Evolutionary conservation across 2,329 filamentous ascomycete species (phyloP), one percentile per base, ranked within the genome.

Genomic region (Phialophora chinensis): DNA sequence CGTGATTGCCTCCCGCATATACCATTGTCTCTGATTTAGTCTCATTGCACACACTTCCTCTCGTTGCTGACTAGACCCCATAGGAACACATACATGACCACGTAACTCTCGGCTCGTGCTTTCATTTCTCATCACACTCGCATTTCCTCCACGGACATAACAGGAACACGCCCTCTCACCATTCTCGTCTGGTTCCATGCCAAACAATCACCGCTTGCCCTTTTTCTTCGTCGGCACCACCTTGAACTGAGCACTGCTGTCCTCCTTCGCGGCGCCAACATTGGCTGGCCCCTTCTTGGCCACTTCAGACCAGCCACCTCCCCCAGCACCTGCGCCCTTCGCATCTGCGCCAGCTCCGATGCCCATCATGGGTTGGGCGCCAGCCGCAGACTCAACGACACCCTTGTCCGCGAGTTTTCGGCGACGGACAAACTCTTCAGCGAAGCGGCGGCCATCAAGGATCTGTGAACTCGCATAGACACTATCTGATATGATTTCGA

Each of bases 371-470:
- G 74, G 75, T 74, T 78, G 60, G 75, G 84, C 75, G 69, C 74
- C 80, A 38, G 87, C 85, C 62, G 80, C 84, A 17, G 87, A 84
- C 62, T 91, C 90, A 20, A 96, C 84, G 49, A 97, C 86, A 47
- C 95, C 95, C 82, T 93, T 95, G 73, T 98, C 94, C 0, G 95
- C 94, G 1, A 96, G 87, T 84, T 91, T 96, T 81, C 93, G 94
- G 73, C 94, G 93, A 38, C 93, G 91, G 66, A 98, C 87, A 75
- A 95, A 99, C 78, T 99, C 95, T 66, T 96, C 91, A 0, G 92
- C 93, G 75, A 98, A 98, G 75, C 96, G 92, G 58, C 91, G 90
- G 0, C 92, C 93, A 75, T 99, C 93, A 79, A 99, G 91, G 0
- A 93, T 96, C 74, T 90, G 90, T 1, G 92, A 96, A 76, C 88